These are phyloP conservation scores for Metschnikowia continentalis DNA, from an alignment of 805 yeast genomes.

Conservation along the genomic window DNA sequence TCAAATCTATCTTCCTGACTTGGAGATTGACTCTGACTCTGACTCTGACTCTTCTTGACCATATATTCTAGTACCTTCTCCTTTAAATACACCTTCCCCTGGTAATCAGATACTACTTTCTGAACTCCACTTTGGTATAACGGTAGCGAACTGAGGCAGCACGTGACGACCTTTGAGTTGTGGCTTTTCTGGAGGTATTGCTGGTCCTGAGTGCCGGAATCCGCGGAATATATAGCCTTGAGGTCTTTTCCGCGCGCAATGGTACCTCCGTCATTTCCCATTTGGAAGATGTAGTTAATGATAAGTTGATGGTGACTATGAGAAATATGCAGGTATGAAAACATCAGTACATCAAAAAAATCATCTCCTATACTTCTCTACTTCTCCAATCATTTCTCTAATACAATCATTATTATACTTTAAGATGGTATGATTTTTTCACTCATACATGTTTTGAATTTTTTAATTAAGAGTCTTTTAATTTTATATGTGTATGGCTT, in stretches of 20 bases:
- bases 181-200: constrained; percentile 18
- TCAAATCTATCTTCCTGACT: not conserved
- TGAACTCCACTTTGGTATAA: constrained; percentile 28
- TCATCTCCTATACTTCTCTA: too few relatives aligned
- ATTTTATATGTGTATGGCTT: too few relatives aligned
- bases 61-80: constrained; percentile 58
- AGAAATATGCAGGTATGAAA: too few relatives aligned
- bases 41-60: constrained; percentile 27
- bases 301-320: too few relatives aligned
- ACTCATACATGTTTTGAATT: too few relatives aligned
- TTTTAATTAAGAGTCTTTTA: too few relatives aligned
- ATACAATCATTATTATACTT: too few relatives aligned
- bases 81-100: constrained; percentile 63
- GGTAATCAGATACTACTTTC: constrained; percentile 64
- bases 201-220: constrained; percentile 14
- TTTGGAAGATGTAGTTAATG: constrained; percentile 1
- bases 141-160: constrained; percentile 43
- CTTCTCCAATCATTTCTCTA: too few relatives aligned
- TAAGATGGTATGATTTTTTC: too few relatives aligned
- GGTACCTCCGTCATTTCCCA: constrained; percentile 68
- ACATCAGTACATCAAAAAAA: too few relatives aligned
- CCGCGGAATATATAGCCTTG: constrained; percentile 21
- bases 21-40: not conserved
- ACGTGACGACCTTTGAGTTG: constrained; percentile 38
- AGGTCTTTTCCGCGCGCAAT: constrained; percentile 57